Base-by-base conservation (phyloP, 169 alveolate genomes). In the Perkinsus olseni region DNA sequence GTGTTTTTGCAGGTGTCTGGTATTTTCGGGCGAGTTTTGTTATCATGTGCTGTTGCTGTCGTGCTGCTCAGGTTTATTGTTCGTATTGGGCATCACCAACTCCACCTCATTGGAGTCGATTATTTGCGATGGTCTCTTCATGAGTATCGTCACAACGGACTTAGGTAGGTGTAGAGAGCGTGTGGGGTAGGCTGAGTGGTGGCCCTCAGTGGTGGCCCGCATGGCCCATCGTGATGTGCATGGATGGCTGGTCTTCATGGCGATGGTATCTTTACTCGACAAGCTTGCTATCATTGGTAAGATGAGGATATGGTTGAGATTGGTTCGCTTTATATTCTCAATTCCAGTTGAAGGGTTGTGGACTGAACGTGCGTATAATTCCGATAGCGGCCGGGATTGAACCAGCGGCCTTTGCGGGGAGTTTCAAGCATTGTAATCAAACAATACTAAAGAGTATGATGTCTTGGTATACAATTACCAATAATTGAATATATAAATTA, bases 191-290 rank as follows among this genome's bases (percentile, higher is more conserved):
- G 13, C 1, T 62, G 34, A 13, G 34, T 62, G 28, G 17, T 62
- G 0, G 34, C 36, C 31, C 11, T 8, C 34, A 62, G 82, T 91
- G 17, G 74, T 91, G 21, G 93, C 93, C 0, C 34, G 62, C 1
- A 91, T 91, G 93, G 93, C 93, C 36, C 48, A 91, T 48, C 74
- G 93, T 3, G 39, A 91, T 21, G 40, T 91, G 74, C 93, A 91
- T 37, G 40, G 74, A 0, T 91, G 82, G 93, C 39, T 91, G 37
- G 74, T 91, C 38, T n/a, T 91, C 31, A 40, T 91, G 93, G 82
- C 82, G 1, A 62, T 62, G 82, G 82, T 62, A 62, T 62, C 82
- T 3, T 28, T 62, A 28, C 34, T 62, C 8, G 82, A 62, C 17
- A 62, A 62, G 82, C 31, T 62, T 0, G 82, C 82, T 62, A 62